A percentile compares a stretch with the other conserved stretches of the same genome.
Evolutionary conservation across 495 filamentous ascomycete species (phyloP).

Genomic region (Lophiostoma macrostomum): DNA sequence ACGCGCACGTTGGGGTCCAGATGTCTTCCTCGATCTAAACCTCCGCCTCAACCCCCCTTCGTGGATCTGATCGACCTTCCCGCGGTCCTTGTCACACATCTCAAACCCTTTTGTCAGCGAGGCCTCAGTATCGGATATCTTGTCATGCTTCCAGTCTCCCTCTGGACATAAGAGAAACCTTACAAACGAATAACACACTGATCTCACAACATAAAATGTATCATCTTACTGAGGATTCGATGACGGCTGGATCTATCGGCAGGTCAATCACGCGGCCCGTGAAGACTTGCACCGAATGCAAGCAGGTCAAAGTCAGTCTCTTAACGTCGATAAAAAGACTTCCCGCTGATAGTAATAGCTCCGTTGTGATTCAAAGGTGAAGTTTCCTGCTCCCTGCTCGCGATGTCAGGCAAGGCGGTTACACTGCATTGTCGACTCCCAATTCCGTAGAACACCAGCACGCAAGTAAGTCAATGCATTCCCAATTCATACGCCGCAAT

Average conservation of each 20-base stretch:
- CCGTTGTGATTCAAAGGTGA: conserved; percentile 20
- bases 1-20: no score
- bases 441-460: conserved; percentile 16
- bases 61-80: no score
- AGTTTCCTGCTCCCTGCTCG: conserved; percentile 15
- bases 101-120: no score
- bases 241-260: not conserved
- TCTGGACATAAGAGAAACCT: no score
- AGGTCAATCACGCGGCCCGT: conserved; percentile 14
- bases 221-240: not conserved
- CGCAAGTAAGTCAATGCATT: conserved; percentile 8
- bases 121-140: no score
- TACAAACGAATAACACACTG: no score
- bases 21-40: no score
- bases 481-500: not conserved
- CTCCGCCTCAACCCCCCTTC: no score
- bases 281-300: conserved; percentile 24
- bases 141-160: no score
- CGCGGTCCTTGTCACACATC: no score
- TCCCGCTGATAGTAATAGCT: conserved; percentile 4
- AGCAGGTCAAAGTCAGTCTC: conserved; percentile 18
- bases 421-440: conserved; percentile 16
- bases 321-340: no score
- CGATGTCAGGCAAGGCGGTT: conserved; percentile 4
- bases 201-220: no score